A percentile compares a stretch with the other conserved stretches of the same genome.
phyloP scores from a whole-genome alignment of 495 filamentous ascomycete species.

The Penicillium ucsense region DNA sequence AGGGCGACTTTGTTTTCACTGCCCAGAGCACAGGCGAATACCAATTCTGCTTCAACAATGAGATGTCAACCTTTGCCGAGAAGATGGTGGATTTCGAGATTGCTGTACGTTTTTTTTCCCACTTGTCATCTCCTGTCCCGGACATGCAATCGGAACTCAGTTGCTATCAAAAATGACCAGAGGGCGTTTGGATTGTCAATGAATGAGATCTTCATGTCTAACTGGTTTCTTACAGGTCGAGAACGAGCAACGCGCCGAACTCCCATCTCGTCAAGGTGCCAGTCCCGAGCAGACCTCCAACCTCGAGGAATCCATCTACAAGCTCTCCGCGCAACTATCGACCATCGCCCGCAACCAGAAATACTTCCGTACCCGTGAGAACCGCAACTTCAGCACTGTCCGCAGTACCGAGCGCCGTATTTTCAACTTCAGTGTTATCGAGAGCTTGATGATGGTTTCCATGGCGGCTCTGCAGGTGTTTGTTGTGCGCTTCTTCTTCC shows the following conservation, averaged over 20 bases:
- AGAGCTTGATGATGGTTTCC: conserved; percentile 81
- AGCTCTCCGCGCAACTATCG: conserved; percentile 87
- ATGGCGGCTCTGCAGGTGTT: conserved; percentile 98
- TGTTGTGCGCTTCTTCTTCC: conserved; percentile 97
- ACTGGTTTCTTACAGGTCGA: conserved; percentile 57
- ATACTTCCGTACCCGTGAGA: conserved; percentile 98
- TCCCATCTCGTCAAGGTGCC: conserved; percentile 86
- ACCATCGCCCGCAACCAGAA: conserved; percentile 97
- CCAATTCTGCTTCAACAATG: conserved; percentile 95
- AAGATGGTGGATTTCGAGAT: conserved; percentile 99
- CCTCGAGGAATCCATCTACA: conserved; percentile 92
- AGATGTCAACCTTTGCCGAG: conserved; percentile 95
- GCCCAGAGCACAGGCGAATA: conserved; percentile 91
- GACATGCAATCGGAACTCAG: no score
- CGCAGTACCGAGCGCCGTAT: conserved; percentile 90
- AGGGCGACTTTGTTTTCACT: conserved; percentile 98
- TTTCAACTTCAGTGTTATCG: conserved; percentile 94
- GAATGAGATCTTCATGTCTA: conserved; percentile 2
- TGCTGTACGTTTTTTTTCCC: conserved; percentile 49
- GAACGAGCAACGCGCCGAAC: conserved; percentile 71
- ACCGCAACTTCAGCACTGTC: conserved; percentile 97
- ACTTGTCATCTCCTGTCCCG: not conserved
- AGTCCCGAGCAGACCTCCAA: conserved; percentile 83
- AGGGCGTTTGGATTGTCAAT: no score
- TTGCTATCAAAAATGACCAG: no score